phyloP scores from a whole-genome alignment of 148 eudicot species.

The Oxyria digyna region DNA sequence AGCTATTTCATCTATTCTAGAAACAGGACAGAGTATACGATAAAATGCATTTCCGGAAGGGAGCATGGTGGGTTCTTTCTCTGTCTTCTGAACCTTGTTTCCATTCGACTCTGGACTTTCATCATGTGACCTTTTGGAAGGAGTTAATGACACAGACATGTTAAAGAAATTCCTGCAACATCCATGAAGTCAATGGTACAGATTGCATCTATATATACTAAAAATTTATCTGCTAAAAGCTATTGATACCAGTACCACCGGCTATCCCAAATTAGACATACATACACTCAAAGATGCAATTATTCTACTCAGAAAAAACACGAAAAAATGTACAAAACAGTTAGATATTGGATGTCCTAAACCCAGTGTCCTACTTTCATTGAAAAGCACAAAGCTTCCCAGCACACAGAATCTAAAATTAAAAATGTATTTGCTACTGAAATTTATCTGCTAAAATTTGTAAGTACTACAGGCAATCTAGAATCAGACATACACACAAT shows the following conservation, averaged over 20 bases:
- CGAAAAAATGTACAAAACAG: too few species aligned
- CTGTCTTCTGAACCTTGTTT: constrained; percentile 46
- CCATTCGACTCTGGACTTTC: constrained; percentile 30
- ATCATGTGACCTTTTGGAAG: constrained; percentile 61
- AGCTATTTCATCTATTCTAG: constrained; percentile 40
- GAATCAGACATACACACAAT: not conserved
- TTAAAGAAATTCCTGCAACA: constrained; percentile 5
- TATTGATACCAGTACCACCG: too few species aligned
- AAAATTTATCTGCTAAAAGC: too few species aligned
- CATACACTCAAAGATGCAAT: too few species aligned
- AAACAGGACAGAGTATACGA: constrained; percentile 59
- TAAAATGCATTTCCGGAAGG: constrained; percentile 35
- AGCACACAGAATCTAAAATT: too few species aligned
- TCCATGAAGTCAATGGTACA: not conserved
- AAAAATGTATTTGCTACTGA: too few species aligned
- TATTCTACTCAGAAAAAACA: too few species aligned
- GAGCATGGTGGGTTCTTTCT: constrained; percentile 17
- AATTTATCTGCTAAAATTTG: not conserved
- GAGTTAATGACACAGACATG: constrained; percentile 66
- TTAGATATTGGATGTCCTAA: too few species aligned
- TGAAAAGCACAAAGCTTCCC: too few species aligned
- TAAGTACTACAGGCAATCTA: not conserved
- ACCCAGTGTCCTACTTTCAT: too few species aligned
- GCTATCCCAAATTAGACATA: too few species aligned
- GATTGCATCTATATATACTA: not conserved